phyloP scores from a whole-genome alignment of 1,139 yeast genomes.

The Candida tropicalis region DNA sequence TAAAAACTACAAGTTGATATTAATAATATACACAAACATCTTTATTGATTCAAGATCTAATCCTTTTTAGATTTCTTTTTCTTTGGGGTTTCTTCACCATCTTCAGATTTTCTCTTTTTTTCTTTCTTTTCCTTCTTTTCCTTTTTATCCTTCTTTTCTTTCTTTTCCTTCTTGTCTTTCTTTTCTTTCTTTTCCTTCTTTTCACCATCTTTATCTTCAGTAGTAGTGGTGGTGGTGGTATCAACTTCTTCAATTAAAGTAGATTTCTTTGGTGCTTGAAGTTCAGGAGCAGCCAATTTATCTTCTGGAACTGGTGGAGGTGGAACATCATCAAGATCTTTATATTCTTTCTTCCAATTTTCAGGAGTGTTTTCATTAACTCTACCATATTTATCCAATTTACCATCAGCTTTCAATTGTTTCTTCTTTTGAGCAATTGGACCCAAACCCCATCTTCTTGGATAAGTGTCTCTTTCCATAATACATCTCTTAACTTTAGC shows the following conservation, averaged over 20 bases:
- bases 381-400: constrained; percentile 94
- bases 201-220: constrained; percentile 43
- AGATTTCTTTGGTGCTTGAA: constrained; percentile 52
- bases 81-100: constrained; percentile 52
- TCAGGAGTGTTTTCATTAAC: constrained; percentile 91
- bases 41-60: constrained; percentile 4
- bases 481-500: constrained; percentile 99
- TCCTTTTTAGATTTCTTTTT: constrained; percentile 41
- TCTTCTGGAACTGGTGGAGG: constrained; percentile 54
- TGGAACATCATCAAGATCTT: constrained; percentile 72
- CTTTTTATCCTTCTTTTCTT: constrained; percentile 61
- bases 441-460: constrained; percentile 99
- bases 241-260: constrained; percentile 31
- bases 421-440: constrained; percentile 99
- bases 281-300: constrained; percentile 52
- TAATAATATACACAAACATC: constrained; percentile 12
- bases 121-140: constrained; percentile 36
- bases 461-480: constrained; percentile 98
- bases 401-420: constrained; percentile 96
- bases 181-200: constrained; percentile 47
- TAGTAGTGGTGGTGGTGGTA: no score
- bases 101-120: constrained; percentile 58
- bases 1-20: not conserved
- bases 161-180: constrained; percentile 70
- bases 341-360: constrained; percentile 86